A percentile compares a stretch with the other conserved stretches of the same genome.
phyloP scores from a whole-genome alignment of 2,329 filamentous ascomycete species.

The Hypoxylon sp. region DNA sequence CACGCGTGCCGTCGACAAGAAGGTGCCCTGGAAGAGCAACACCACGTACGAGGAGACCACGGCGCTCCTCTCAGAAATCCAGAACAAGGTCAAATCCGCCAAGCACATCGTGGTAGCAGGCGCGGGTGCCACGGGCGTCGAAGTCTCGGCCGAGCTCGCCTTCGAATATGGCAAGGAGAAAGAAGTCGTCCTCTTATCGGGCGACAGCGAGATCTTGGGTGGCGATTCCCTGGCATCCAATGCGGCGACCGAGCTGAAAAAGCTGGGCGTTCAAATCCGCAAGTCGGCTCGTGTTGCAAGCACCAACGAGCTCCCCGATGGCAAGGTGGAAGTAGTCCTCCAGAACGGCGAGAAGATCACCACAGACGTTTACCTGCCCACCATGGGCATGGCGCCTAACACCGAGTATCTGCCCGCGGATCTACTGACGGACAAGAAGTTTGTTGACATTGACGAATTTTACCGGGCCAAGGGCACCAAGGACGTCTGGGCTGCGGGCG shows the following conservation, averaged over 20 bases:
- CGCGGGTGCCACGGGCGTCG: conserved; percentile 70
- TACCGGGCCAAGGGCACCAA: conserved; percentile 63
- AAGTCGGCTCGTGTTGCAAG: conserved; percentile 60
- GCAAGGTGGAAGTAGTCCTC: conserved; percentile 65
- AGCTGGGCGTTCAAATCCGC: conserved; percentile 66
- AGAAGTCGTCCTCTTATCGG: conserved; percentile 64
- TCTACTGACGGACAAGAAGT: conserved; percentile 62
- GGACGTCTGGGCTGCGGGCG: conserved; percentile 68
- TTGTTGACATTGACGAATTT: conserved; percentile 66
- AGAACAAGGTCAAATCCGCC: conserved; percentile 61
- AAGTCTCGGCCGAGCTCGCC: conserved; percentile 69
- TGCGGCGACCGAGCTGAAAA: conserved; percentile 66
- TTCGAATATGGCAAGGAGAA: conserved; percentile 65
- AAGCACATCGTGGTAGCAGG: conserved; percentile 70
- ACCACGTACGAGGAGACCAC: conserved; percentile 63
- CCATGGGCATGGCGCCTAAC: conserved; percentile 70
- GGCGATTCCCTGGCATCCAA: conserved; percentile 61
- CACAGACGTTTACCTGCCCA: conserved; percentile 71
- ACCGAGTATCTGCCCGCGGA: conserved; percentile 65
- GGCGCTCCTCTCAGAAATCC: conserved; percentile 59
- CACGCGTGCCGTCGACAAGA: conserved; percentile 59
- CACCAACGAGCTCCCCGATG: conserved; percentile 56
- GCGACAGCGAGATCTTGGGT: conserved; percentile 59
- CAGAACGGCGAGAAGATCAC: conserved; percentile 62
- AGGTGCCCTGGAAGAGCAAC: conserved; percentile 68